Evolutionary conservation across 2,329 filamentous ascomycete genomes (phyloP).

Genomic region (Trichoderma guizhouense): DNA sequence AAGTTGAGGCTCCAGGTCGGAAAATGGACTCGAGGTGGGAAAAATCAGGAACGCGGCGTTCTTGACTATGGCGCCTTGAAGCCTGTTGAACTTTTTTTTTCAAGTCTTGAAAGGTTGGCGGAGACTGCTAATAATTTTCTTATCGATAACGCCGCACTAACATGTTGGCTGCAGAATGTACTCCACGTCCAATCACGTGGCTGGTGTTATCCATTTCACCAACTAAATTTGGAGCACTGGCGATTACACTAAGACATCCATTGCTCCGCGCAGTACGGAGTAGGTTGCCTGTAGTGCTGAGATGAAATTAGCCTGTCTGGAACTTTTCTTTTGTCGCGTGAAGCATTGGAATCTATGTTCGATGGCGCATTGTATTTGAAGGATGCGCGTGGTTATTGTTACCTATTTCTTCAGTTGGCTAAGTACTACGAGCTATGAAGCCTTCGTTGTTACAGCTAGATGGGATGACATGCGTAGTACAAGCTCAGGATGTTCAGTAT

Average conservation of each 20-base stretch:
- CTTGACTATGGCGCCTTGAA: slow-evolving; percentile 24
- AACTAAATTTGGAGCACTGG: background rate
- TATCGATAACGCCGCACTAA: slow-evolving; percentile 32
- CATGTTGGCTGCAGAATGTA: background rate
- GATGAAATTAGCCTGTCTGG: background rate
- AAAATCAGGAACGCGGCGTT: slow-evolving; percentile 24
- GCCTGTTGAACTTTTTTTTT: slow-evolving; percentile 31
- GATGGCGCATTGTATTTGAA: background rate
- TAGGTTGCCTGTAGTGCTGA: background rate
- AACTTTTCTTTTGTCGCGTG: background rate
- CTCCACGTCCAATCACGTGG: background rate
- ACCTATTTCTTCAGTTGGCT: background rate
- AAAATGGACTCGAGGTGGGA: background rate
- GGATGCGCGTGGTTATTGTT: background rate
- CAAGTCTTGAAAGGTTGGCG: slow-evolving; percentile 21
- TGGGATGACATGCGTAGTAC: background rate
- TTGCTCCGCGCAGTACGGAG: background rate
- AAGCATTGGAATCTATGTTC: background rate
- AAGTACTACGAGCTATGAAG: background rate
- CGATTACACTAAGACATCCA: background rate
- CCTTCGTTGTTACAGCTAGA: background rate
- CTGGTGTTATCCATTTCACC: background rate
- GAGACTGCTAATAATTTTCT: slow-evolving; percentile 22
- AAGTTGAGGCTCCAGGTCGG: slow-evolving; percentile 23
- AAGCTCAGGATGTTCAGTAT: background rate